A percentile compares a stretch with the other conserved stretches of the same genome.
Evolutionary conservation across 306 rosid species (phyloP).

Genomic region (Rosa multiflora): DNA sequence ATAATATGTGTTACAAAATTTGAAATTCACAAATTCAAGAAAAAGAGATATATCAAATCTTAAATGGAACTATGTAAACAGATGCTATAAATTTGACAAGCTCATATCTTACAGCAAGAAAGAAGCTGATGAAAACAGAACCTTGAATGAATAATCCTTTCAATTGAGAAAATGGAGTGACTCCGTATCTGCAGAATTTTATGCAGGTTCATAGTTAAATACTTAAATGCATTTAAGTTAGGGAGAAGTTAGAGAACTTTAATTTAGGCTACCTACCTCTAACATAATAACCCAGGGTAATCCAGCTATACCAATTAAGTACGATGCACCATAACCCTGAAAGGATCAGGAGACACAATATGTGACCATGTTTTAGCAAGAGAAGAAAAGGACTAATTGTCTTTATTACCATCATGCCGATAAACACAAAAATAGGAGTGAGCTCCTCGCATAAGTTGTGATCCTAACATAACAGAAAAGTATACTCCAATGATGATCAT

Average conservation of each 20-base stretch:
- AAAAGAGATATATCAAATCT: neutral
- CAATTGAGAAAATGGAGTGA: constrained; percentile 68
- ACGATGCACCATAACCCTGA: constrained; percentile 3
- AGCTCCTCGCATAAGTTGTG: neutral
- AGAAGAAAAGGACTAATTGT: neutral
- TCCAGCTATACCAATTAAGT: constrained; percentile 16
- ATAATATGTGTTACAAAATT: neutral
- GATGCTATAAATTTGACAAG: constrained; percentile 17
- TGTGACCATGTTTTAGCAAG: neutral
- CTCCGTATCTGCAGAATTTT: constrained; percentile 65
- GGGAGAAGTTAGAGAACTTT: neutral
- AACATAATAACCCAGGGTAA: constrained; percentile 13
- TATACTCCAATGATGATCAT: neutral
- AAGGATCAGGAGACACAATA: neutral
- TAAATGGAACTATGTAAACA: neutral
- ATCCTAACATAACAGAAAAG: constrained; percentile 1
- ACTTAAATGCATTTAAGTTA: neutral
- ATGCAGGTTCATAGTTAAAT: neutral
- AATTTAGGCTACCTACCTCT: constrained; percentile 14
- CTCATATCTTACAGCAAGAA: constrained; percentile 69
- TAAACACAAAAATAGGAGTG: constrained; percentile 23
- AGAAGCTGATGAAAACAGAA: constrained; percentile 80
- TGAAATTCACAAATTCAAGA: constrained; percentile 1
- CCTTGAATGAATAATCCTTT: constrained; percentile 77
- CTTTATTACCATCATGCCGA: constrained; percentile 29